Conservation (phyloP, 768 basidiomycete genomes). For the Dacryopinax spathularia region DNA sequence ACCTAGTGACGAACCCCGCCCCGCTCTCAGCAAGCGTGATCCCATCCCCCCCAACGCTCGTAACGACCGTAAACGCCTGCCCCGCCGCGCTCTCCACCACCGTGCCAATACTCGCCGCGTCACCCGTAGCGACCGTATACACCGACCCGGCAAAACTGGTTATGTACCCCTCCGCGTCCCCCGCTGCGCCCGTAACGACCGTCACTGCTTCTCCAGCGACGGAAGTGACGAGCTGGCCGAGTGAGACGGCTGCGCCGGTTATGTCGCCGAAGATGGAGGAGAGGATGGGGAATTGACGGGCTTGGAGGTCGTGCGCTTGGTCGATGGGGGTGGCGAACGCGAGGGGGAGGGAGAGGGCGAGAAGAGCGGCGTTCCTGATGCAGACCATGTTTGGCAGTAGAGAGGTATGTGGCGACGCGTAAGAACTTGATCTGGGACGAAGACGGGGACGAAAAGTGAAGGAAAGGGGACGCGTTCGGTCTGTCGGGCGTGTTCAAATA, state of each 20-base stretch:
- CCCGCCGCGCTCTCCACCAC: slow-evolving; percentile 6
- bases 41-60: slow-evolving; percentile 4
- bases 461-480: no score
- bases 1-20: slow-evolving; percentile 5
- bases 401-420: no score
- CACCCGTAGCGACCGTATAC: slow-evolving; percentile 33
- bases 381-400: not conserved
- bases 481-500: no score
- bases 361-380: not conserved
- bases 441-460: no score
- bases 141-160: slow-evolving; percentile 42
- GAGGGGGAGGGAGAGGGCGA: not conserved
- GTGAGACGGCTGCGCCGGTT: not conserved
- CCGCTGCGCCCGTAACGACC: slow-evolving; percentile 44
- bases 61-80: slow-evolving; percentile 3
- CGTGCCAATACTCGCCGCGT: slow-evolving; percentile 3
- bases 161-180: slow-evolving; percentile 27
- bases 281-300: not conserved
- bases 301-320: not conserved
- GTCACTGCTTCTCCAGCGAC: slow-evolving; percentile 39
- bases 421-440: no score
- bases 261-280: not conserved
- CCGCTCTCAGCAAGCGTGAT: slow-evolving; percentile 7
- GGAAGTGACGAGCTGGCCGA: not conserved
- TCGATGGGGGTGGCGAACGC: not conserved